Evolutionary conservation across 106 monocot species (phyloP).

Genomic region (Dendrobium chrysotoxum): DNA sequence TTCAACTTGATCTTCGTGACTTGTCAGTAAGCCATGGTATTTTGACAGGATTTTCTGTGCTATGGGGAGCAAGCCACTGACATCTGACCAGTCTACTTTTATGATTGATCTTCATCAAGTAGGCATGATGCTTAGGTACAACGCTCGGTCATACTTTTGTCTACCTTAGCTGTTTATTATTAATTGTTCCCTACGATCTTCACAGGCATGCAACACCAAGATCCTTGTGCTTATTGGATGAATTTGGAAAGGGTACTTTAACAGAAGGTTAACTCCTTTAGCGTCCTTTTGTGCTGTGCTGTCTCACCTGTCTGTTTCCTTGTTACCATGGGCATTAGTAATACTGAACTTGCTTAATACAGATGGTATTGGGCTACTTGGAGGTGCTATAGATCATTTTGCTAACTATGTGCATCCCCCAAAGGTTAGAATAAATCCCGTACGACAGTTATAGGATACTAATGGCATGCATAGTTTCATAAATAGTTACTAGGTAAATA

Average conservation of each 20-base stretch:
- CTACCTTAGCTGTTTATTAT: not conserved
- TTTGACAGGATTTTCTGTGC: conserved; percentile 84
- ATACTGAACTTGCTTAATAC: not conserved
- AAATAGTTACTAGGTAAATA: not conserved
- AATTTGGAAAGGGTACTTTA: conserved; percentile 99
- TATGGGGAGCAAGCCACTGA: conserved; percentile 80
- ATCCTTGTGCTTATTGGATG: conserved; percentile 94
- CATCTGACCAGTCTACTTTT: conserved; percentile 86
- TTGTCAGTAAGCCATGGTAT: not conserved
- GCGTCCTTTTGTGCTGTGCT: not conserved
- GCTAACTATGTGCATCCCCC: conserved; percentile 59
- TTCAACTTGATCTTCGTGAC: not conserved
- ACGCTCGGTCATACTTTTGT: not conserved
- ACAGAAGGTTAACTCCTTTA: conserved; percentile 60
- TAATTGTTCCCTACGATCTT: not conserved
- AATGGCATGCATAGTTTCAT: not conserved
- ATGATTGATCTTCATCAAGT: conserved; percentile 99
- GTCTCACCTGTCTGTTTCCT: not conserved
- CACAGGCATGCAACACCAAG: conserved; percentile 80
- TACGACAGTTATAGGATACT: not conserved
- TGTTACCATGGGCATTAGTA: not conserved
- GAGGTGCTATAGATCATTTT: conserved; percentile 82
- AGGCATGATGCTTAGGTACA: conserved; percentile 91
- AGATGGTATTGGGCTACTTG: conserved; percentile 98
- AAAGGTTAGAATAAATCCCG: conserved; percentile 43